Base-by-base conservation (phyloP, 495 filamentous ascomycete genomes). In the Annulohypoxylon nitens region DNA sequence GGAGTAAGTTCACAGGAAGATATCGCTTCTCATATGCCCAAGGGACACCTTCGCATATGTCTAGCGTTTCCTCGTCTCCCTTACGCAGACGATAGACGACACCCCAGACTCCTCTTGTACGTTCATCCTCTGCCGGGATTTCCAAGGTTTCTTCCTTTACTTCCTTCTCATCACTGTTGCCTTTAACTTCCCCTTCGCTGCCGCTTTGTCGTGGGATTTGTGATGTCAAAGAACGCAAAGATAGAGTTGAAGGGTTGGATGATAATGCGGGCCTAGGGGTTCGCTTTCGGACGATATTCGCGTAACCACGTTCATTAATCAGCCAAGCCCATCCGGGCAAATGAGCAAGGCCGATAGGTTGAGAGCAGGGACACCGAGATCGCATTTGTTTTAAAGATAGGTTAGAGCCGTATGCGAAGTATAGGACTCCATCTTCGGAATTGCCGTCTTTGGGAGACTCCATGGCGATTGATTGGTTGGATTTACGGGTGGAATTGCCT, bases 351-450 rank as follows among this genome's bases (percentile, higher is more conserved):
- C 82, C 83, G 23, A 78, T 26, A 39, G 78, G 75, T 6, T 73
- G 75, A 8, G 81, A 81, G 20, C 3, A 37, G 2, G 82, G 82
- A 51, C 83, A 85, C 16, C 81, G 80, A n/a, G 54, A 34, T 7
- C 25, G 61, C 83, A 85, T 85, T 66, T 84, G 82, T 11, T 71
- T 69, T 0, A 74, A 63, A 39, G 81, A 85, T 12, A 85, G 80
- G 50, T 84, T 84, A 66, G 77, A 79, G 59, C 83, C 83, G 67
- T 81, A 85, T 36, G 78, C 82, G 53, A 84, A 83, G 64, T 83
- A 84, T 5, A 77, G 53, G 1, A 60, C 39, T 36, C 10, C 51
- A 20, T 41, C 23, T 6, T 12, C 18, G 11, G 16, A 36, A 20
- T 34, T 53, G 18, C 26, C 25, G 14, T 23, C 25, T 18, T 25